Evolutionary conservation across 768 basidiomycete species (phyloP).

Genomic region (Psilocybe cubensis): DNA sequence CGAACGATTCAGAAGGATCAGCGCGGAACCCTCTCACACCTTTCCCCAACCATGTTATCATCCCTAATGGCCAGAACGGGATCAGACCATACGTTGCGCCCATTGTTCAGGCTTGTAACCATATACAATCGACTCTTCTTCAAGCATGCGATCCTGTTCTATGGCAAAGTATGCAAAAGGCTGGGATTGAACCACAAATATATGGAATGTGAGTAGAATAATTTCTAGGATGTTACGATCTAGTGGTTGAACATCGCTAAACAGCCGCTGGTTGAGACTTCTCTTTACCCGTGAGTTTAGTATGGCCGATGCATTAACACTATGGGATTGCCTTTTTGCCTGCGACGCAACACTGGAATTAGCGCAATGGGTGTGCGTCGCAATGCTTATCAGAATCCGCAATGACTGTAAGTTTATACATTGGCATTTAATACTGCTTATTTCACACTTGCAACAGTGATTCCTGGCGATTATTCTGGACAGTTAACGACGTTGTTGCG

Average conservation of each 20-base stretch:
- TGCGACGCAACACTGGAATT: constrained; percentile 79
- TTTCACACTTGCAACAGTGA: constrained; percentile 53
- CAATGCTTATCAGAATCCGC: constrained; percentile 94
- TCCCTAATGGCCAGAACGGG: constrained; percentile 49
- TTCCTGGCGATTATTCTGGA: constrained; percentile 83
- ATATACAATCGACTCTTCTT: constrained; percentile 75
- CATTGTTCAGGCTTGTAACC: constrained; percentile 82
- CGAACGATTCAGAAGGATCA: constrained; percentile 20
- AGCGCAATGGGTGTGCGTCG: constrained; percentile 86
- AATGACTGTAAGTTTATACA: constrained; percentile 69
- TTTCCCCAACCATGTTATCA: constrained; percentile 47
- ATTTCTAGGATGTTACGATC: constrained; percentile 3
- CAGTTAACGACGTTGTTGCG: constrained; percentile 86
- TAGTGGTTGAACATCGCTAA: constrained; percentile 9
- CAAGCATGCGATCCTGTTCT: constrained; percentile 81
- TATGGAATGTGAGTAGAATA: constrained; percentile 82
- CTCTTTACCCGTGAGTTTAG: constrained; percentile 93
- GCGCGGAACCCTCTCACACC: constrained; percentile 29
- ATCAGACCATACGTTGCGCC: constrained; percentile 77
- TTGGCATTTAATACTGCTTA: constrained; percentile 15
- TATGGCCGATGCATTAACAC: constrained; percentile 75
- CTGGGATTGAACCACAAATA: constrained; percentile 93
- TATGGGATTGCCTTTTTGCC: constrained; percentile 98
- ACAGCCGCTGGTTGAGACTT: constrained; percentile 90
- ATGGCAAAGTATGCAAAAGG: constrained; percentile 72